Conservation (phyloP, 495 filamentous ascomycete species). For the Xylaria scruposa region DNA sequence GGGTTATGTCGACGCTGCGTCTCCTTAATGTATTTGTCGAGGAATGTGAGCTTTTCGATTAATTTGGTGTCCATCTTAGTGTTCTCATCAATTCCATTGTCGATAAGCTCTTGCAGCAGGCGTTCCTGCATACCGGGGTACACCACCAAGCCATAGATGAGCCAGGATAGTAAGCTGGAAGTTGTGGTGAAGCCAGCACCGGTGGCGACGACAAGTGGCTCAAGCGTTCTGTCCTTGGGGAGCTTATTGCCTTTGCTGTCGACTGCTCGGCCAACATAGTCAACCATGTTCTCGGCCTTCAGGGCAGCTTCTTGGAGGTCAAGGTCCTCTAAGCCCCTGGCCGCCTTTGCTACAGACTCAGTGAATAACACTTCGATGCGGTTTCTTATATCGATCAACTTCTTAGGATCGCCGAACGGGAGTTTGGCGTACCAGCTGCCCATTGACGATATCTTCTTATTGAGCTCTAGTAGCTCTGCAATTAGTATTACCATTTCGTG, state of each 20-base stretch:
- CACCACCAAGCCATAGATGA: slow-evolving; percentile 55
- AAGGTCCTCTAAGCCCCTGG: slow-evolving; percentile 49
- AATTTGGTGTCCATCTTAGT: slow-evolving; percentile 51
- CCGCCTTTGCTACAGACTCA: slow-evolving; percentile 47
- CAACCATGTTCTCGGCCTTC: slow-evolving; percentile 53
- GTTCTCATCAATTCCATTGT: slow-evolving; percentile 47
- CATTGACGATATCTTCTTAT: slow-evolving; percentile 57
- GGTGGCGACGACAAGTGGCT: slow-evolving; percentile 42
- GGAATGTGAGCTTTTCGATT: slow-evolving; percentile 49
- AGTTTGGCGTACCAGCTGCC: slow-evolving; percentile 58
- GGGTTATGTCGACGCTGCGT: slow-evolving; percentile 62
- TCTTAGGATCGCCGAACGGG: slow-evolving; percentile 59
- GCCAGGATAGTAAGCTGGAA: slow-evolving; percentile 59
- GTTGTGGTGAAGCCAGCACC: slow-evolving; percentile 65
- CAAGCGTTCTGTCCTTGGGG: slow-evolving; percentile 38
- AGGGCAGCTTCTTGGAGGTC: slow-evolving; percentile 60
- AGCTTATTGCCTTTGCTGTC: slow-evolving; percentile 62
- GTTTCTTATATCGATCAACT: slow-evolving; percentile 39
- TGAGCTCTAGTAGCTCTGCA: slow-evolving; percentile 53
- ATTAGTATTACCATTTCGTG: slow-evolving; percentile 52
- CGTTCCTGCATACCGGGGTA: slow-evolving; percentile 60
- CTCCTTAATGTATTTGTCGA: slow-evolving; percentile 66
- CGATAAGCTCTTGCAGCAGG: slow-evolving; percentile 60
- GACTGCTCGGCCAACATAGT: slow-evolving; percentile 52
- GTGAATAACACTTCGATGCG: slow-evolving; percentile 45